These are phyloP conservation scores for Dictyostelium purpureum DNA, from an alignment of 78 protist species.

Conservation along the genomic window DNA sequence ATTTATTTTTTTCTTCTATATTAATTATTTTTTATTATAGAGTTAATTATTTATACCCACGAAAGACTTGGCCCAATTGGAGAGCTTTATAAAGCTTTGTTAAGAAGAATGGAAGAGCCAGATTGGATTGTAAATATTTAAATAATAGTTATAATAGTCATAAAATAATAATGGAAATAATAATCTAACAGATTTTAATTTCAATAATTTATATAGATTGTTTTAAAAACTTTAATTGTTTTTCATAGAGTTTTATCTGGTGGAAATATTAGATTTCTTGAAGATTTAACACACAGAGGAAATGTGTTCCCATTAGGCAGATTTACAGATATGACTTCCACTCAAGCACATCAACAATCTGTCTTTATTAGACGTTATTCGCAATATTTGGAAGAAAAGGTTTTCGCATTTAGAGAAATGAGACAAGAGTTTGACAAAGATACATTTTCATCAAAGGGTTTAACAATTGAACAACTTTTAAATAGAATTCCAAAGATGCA, in stretches of 20 bases:
- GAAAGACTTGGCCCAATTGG: constrained; percentile 76
- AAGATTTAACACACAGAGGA: constrained; percentile 67
- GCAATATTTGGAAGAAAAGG: constrained; percentile 74
- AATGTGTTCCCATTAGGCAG: constrained; percentile 56
- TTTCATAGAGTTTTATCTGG: constrained; percentile 62
- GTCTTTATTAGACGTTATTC: constrained; percentile 76
- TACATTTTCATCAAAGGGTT: constrained; percentile 59
- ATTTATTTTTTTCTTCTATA: not conserved
- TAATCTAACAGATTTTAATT: not conserved
- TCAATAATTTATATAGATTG: constrained; percentile 28
- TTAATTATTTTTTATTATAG: not conserved
- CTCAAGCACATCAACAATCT: constrained; percentile 83
- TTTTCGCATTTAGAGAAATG: constrained; percentile 47
- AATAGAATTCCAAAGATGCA: constrained; percentile 76
- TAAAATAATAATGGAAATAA: not conserved
- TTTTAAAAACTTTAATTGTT: constrained; percentile 72
- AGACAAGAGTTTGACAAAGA: constrained; percentile 67
- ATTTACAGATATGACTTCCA: constrained; percentile 80
- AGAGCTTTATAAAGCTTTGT: constrained; percentile 38
- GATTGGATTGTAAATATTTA: constrained; percentile 77
- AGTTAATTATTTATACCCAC: constrained; percentile 54
- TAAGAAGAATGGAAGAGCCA: constrained; percentile 75
- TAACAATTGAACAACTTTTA: constrained; percentile 59
- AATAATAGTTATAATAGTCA: not conserved
- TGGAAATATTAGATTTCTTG: constrained; percentile 72